Base-by-base conservation (phyloP, 1,284 basidiomycete genomes). In the Cutaneotrichosporon cutaneum region DNA sequence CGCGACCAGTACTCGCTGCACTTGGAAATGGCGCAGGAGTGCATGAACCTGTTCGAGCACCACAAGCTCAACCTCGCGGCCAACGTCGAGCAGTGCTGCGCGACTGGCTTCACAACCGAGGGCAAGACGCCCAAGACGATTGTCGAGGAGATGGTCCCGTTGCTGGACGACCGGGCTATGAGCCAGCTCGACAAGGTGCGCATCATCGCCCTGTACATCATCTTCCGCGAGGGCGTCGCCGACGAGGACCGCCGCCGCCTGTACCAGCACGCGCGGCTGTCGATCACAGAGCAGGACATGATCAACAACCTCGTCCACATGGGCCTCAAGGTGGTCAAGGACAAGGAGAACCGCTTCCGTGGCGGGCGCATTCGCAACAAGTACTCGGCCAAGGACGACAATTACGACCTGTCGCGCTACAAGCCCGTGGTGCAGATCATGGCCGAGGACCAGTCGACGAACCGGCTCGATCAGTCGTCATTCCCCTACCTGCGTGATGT, bases 61-160 rank as follows among this genome's bases (percentile, higher is more conserved):
- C 88, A 90, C 73, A 92, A 92, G 72, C 81, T 99, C 55, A 85
- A 92, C 10, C 81, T 86, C n/a, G 85, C 92, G 4, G 95, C 90
- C 16, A 89, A 87, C 66, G 92, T 99, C 26, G 95, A 99, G 80
- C 95, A 99, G 85, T 90, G 88, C 76, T 97, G 92, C 72, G 90
- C 94, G 0, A 98, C 94, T 2, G 94, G 94, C 7, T 73, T 89
- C 48, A 96, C 90, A 2, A 82, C 89, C 0, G 91, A 95, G 71
- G 93, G 92, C 1, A 95, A 95, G 81, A 84, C 86, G 24, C 94
- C 94, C 0, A 96, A 95, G 75, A 86, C 86, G 0, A 81, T 99
- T 4, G 94, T 99, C 1, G 96, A 99, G 78, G 94, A 99, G 77
- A 98, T 99, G 94, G 95, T 99, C 0, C 94, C 95, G 0, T 79